Conservation (phyloP, 306 rosid genomes). For the Gastrolobium bilobum region DNA sequence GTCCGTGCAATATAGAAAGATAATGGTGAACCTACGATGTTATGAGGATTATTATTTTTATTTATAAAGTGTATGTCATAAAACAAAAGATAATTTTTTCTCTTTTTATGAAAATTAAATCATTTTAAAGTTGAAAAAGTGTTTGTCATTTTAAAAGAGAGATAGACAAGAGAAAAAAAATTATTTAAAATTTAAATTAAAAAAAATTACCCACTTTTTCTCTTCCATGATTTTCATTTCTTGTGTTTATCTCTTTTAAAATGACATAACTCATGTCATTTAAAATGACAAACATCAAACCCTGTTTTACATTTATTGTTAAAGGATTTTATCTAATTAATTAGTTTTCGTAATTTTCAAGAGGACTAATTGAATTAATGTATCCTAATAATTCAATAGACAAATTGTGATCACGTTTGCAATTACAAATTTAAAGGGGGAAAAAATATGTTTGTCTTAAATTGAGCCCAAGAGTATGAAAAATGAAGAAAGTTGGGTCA, state of each 20-base stretch:
- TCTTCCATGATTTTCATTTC: too few species aligned
- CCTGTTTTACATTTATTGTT: background rate
- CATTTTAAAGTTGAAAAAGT: background rate
- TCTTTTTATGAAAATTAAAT: background rate
- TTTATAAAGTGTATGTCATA: background rate
- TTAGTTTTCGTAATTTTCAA: background rate
- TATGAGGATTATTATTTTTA: background rate
- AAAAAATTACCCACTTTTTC: too few species aligned
- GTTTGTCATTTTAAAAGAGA: too few species aligned
- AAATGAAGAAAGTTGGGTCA: background rate
- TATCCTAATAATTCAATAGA: background rate
- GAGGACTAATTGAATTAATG: background rate
- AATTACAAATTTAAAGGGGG: background rate
- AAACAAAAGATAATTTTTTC: background rate
- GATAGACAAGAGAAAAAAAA: too few species aligned
- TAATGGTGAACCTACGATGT: background rate
- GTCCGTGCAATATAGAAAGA: too few species aligned
- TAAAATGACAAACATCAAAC: too few species aligned
- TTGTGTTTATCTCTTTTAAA: too few species aligned
- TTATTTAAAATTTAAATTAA: too few species aligned
- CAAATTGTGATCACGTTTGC: too few species aligned
- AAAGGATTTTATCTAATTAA: background rate
- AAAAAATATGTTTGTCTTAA: background rate
- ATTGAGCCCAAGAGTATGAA: background rate
- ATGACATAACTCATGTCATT: too few species aligned